Percentiles rank a stretch among this genome's conserved stretches.
phyloP scores from a whole-genome alignment of 192 early-diverging fungal species.

The Entomortierella lignicola region DNA sequence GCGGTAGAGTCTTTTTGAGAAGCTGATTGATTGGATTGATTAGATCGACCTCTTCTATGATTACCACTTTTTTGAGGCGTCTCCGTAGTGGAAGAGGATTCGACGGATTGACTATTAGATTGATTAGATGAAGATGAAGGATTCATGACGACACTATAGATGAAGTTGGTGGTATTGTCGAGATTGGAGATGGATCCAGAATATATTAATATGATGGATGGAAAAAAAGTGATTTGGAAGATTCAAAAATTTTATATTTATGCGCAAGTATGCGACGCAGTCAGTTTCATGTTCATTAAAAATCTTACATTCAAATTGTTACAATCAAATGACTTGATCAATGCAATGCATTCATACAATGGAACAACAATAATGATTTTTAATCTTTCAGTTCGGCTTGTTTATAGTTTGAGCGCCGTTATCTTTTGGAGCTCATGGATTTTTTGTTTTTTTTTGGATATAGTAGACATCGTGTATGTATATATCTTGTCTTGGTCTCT shows the following conservation, averaged over 20 bases:
- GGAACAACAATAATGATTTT: no score
- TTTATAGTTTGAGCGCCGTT: not conserved
- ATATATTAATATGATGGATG: not conserved
- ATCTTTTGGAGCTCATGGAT: conserved; percentile 6
- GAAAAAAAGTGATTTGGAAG: not conserved
- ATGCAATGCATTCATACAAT: no score
- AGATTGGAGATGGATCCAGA: not conserved
- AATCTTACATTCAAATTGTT: no score
- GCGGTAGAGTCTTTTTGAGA: not conserved
- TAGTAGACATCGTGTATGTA: not conserved
- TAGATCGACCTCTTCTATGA: conserved; percentile 7
- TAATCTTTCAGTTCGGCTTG: no score
- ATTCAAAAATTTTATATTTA: no score
- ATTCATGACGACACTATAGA: conserved; percentile 6
- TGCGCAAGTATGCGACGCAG: no score
- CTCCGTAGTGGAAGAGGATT: not conserved
- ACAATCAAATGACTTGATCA: no score
- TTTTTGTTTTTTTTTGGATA: not conserved
- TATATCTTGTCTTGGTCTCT: not conserved
- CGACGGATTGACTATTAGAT: not conserved
- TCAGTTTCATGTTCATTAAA: no score
- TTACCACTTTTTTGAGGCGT: conserved; percentile 3
- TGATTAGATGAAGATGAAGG: conserved; percentile 11
- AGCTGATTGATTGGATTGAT: not conserved
- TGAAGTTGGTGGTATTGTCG: not conserved